A percentile compares a stretch with the other conserved stretches of the same genome.
Conservation (phyloP, 352 stramenopile species). For the Pythium dissimile region DNA sequence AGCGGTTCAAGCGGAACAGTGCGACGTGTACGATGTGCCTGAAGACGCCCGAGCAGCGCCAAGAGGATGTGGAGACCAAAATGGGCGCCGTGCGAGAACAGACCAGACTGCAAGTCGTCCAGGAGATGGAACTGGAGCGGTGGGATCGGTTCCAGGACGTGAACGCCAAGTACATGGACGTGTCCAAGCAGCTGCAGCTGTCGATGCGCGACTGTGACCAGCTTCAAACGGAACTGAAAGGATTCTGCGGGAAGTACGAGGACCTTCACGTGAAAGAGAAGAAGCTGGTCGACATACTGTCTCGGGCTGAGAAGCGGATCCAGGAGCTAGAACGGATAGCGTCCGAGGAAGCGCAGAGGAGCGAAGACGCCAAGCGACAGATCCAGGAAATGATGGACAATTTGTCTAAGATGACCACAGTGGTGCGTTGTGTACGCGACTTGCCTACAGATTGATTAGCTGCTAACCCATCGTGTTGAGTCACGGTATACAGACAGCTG, state of each 20-base stretch:
- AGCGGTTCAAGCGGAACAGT: conserved; percentile 45
- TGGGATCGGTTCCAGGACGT: conserved; percentile 70
- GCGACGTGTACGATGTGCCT: conserved; percentile 43
- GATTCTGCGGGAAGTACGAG: background rate
- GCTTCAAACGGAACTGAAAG: conserved; percentile 25
- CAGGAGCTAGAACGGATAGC: conserved; percentile 30
- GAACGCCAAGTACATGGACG: conserved; percentile 64
- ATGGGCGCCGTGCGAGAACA: conserved; percentile 47
- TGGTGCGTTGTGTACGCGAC: conserved; percentile 1
- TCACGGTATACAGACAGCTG: conserved; percentile 34
- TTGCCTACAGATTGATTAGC: no score
- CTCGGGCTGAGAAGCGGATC: conserved; percentile 16
- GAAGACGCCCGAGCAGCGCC: conserved; percentile 51
- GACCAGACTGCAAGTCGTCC: conserved; percentile 40
- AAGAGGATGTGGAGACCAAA: conserved; percentile 35
- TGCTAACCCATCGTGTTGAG: conserved; percentile 31
- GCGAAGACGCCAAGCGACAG: conserved; percentile 53
- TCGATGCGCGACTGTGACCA: conserved; percentile 22
- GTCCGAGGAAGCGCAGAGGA: conserved; percentile 20
- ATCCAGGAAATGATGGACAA: conserved; percentile 67
- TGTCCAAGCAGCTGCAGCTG: conserved; percentile 38
- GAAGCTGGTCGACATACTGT: conserved; percentile 26
- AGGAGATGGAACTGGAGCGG: conserved; percentile 57
- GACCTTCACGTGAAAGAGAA: conserved; percentile 30
- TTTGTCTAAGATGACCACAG: conserved; percentile 50